phyloP scores from a whole-genome alignment of 257 asterid genomes.

The Nyctanthes arbortristis region DNA sequence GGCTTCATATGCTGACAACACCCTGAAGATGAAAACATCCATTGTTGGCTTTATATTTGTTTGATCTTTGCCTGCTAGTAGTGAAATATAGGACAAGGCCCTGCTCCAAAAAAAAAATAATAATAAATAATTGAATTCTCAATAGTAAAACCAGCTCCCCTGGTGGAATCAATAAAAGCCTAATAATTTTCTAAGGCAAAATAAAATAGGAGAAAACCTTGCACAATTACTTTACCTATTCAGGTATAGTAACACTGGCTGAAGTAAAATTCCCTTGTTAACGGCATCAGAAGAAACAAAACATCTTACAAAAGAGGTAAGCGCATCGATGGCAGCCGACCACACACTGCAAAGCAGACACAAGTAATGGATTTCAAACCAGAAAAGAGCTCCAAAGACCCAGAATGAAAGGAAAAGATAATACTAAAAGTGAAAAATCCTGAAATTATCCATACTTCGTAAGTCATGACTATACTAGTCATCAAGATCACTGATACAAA shows the following conservation, averaged over 20 bases:
- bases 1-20: slow-evolving; percentile 77
- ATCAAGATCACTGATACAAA: background rate
- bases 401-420: background rate
- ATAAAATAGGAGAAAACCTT: slow-evolving; percentile 11
- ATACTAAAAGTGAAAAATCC: no score
- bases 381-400: slow-evolving; percentile 5
- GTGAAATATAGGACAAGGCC: slow-evolving; percentile 74
- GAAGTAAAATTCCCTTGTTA: slow-evolving; percentile 77
- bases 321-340: slow-evolving; percentile 96
- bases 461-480: background rate
- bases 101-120: slow-evolving; percentile 61
- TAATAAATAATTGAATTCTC: slow-evolving; percentile 22
- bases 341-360: slow-evolving; percentile 66
- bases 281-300: slow-evolving; percentile 72
- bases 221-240: slow-evolving; percentile 52
- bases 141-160: slow-evolving; percentile 27
- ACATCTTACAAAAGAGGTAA: slow-evolving; percentile 73
- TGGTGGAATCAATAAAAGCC: slow-evolving; percentile 17
- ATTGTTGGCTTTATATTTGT: slow-evolving; percentile 53
- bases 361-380: slow-evolving; percentile 13
- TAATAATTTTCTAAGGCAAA: slow-evolving; percentile 8
- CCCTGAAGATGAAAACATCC: slow-evolving; percentile 66
- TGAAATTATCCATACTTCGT: background rate
- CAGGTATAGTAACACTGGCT: slow-evolving; percentile 89
- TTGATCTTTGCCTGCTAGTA: slow-evolving; percentile 68